A percentile compares a stretch with the other conserved stretches of the same genome.
These are phyloP conservation scores for Maudiozyma bulderi DNA, from an alignment of 805 yeast species.

Conservation along the genomic window DNA sequence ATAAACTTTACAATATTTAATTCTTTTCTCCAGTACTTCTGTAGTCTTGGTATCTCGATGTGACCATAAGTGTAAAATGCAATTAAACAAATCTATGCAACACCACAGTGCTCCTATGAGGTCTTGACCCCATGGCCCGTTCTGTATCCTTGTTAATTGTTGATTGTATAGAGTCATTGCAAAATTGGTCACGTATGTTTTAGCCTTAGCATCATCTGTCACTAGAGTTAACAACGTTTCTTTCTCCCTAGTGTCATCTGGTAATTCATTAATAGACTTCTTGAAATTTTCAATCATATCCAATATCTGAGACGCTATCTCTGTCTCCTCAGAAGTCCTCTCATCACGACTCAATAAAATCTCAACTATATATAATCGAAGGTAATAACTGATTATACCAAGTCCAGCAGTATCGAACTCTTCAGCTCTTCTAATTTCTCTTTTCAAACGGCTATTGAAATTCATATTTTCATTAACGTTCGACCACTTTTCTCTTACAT, in stretches of 20 bases:
- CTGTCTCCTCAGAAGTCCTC: slow-evolving; percentile 45
- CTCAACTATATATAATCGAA: slow-evolving; percentile 58
- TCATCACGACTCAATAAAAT: slow-evolving; percentile 57
- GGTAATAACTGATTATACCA: slow-evolving; percentile 24
- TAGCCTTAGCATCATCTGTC: slow-evolving; percentile 49
- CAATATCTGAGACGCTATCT: slow-evolving; percentile 49
- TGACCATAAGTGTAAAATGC: slow-evolving; percentile 18
- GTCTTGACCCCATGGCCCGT: slow-evolving; percentile 34
- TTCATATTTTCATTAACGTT: not conserved
- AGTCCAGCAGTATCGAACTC: slow-evolving; percentile 21
- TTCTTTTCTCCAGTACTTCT: slow-evolving; percentile 13
- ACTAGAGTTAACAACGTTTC: slow-evolving; percentile 36
- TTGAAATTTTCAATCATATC: slow-evolving; percentile 62
- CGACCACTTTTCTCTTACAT: not conserved
- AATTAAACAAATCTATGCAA: slow-evolving; percentile 20
- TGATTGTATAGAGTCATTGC: slow-evolving; percentile 47
- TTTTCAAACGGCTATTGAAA: not conserved
- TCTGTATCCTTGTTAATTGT: slow-evolving; percentile 37
- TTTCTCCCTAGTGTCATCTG: slow-evolving; percentile 19
- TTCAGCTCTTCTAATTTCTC: slow-evolving; percentile 14
- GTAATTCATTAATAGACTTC: slow-evolving; percentile 19
- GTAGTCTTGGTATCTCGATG: slow-evolving; percentile 5
- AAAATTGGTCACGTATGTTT: slow-evolving; percentile 47
- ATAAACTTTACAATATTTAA: slow-evolving; percentile 24
- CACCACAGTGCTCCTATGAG: slow-evolving; percentile 27